Evolutionary conservation across 768 basidiomycete species (phyloP).

Genomic region (Scleroderma bovista): DNA sequence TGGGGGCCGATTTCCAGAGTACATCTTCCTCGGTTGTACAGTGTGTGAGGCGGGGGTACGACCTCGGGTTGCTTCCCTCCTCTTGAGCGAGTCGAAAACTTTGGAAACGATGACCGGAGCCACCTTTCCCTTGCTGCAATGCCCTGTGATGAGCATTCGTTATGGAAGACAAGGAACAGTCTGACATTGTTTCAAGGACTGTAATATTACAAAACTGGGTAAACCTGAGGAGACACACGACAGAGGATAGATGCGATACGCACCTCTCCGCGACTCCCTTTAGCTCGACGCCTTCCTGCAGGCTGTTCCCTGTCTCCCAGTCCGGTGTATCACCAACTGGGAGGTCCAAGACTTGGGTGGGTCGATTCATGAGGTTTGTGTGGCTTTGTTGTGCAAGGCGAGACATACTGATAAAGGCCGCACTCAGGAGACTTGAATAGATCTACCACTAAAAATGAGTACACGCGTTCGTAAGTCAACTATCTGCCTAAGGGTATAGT

Average conservation of each 20-base stretch:
- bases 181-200: constrained; percentile 68
- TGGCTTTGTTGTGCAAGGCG: constrained; percentile 19
- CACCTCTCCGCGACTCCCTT: constrained; percentile 58
- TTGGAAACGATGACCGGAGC: constrained; percentile 59
- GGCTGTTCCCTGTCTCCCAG: constrained; percentile 50
- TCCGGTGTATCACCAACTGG: constrained; percentile 53
- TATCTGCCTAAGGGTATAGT: background rate
- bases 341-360: constrained; percentile 30
- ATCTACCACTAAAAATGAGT: constrained; percentile 29
- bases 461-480: constrained; percentile 55
- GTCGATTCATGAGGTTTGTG: constrained; percentile 26
- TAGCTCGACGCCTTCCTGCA: constrained; percentile 36
- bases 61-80: constrained; percentile 50
- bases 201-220: constrained; percentile 52
- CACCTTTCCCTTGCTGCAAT: constrained; percentile 63
- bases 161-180: constrained; percentile 9
- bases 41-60: constrained; percentile 59
- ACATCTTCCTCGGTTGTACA: constrained; percentile 60
- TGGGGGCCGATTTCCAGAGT: constrained; percentile 75
- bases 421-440: too few relatives aligned
- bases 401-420: too few relatives aligned
- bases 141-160: constrained; percentile 10
- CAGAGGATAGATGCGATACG: background rate
- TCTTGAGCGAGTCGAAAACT: constrained; percentile 63
- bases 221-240: constrained; percentile 6